Conservation (phyloP, 2,329 filamentous ascomycete species). For the Epichloe glyceriae region DNA sequence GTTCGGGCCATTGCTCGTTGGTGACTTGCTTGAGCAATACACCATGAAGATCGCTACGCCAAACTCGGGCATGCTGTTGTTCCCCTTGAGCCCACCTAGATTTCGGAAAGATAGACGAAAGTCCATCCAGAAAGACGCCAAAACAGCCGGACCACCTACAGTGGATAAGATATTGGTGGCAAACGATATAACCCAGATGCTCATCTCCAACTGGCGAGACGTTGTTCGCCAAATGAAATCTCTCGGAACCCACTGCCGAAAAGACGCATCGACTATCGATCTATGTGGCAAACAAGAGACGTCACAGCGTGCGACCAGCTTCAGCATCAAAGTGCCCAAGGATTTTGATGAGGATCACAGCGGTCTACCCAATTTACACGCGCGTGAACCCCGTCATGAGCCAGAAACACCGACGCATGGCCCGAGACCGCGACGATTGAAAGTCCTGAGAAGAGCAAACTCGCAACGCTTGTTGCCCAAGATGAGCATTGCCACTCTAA, state of each 20-base stretch:
- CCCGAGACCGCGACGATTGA: conserved; percentile 12
- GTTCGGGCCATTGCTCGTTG: conserved; percentile 51
- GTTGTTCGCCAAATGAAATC: conserved; percentile 46
- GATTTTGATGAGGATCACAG: not conserved
- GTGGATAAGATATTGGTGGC: conserved; percentile 46
- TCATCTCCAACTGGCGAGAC: conserved; percentile 52
- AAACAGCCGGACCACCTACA: conserved; percentile 13
- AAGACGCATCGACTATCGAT: conserved; percentile 9
- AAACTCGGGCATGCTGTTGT: conserved; percentile 26
- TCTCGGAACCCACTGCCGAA: conserved; percentile 21
- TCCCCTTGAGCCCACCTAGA: conserved; percentile 30
- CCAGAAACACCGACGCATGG: conserved; percentile 21
- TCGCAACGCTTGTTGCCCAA: conserved; percentile 13
- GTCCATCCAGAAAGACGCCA: conserved; percentile 7
- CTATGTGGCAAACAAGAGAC: conserved; percentile 3
- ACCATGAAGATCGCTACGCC: conserved; percentile 32
- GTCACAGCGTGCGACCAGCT: not conserved
- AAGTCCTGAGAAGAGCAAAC: conserved; percentile 9
- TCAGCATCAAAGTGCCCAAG: not conserved
- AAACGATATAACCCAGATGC: conserved; percentile 49
- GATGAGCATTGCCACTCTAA: conserved; percentile 15
- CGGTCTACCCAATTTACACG: not conserved
- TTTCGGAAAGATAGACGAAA: conserved; percentile 17
- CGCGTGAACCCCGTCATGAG: conserved; percentile 22
- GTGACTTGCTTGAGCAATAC: conserved; percentile 41